A percentile compares a stretch with the other conserved stretches of the same genome.
phyloP scores from a whole-genome alignment of 2,329 filamentous ascomycete species.

The Neofusicoccum laricinum region DNA sequence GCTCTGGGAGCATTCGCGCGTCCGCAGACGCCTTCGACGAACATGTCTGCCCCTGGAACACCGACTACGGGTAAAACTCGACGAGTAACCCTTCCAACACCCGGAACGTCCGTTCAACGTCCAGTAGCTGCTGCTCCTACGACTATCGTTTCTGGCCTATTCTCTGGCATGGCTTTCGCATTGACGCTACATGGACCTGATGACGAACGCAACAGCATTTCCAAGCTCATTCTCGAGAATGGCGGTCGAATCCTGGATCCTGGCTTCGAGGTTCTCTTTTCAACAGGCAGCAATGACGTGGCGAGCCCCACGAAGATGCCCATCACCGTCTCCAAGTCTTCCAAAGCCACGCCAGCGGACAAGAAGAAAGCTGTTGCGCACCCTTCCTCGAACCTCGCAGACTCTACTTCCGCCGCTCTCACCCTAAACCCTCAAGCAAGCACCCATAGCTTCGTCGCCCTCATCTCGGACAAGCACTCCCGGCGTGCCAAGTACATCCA shows the following conservation, averaged over 20 bases:
- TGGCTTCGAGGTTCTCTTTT: constrained; percentile 81
- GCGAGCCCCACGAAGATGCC: constrained; percentile 8
- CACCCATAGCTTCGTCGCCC: constrained; percentile 71
- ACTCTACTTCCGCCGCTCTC: constrained; percentile 34
- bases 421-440: constrained; percentile 53
- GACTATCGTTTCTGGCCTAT: constrained; percentile 48
- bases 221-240: constrained; percentile 62
- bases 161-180: constrained; percentile 82
- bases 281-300: constrained; percentile 34
- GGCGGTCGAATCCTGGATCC: constrained; percentile 70
- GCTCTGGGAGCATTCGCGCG: neutral
- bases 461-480: constrained; percentile 83
- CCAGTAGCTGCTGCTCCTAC: constrained; percentile 30
- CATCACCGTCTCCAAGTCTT: neutral
- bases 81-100: constrained; percentile 15
- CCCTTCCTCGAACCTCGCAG: neutral
- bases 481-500: constrained; percentile 92
- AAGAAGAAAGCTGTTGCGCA: neutral
- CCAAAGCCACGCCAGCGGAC: neutral
- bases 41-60: constrained; percentile 28
- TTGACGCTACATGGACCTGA: constrained; percentile 64
- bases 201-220: constrained; percentile 56
- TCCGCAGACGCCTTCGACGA: constrained; percentile 14
- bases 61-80: constrained; percentile 50
- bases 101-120: constrained; percentile 23